These are phyloP conservation scores for Lumnitzera racemosa DNA, from an alignment of 345 rosid species.

Conservation along the genomic window DNA sequence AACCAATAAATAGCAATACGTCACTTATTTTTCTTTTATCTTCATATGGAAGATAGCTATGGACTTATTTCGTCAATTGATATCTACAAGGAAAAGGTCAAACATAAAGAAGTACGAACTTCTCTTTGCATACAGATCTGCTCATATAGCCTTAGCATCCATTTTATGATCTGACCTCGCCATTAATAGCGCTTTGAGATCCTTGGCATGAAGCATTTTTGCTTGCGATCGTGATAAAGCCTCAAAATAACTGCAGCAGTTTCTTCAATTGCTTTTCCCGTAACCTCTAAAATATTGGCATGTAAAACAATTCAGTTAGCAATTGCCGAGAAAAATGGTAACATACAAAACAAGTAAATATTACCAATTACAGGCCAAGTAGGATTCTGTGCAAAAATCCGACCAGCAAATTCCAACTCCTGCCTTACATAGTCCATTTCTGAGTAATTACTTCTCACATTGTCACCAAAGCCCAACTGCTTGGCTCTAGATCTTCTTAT, in stretches of 20 bases:
- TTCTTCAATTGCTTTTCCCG: conserved; percentile 90
- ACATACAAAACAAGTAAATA: neutral
- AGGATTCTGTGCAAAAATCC: conserved; percentile 65
- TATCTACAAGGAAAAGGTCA: no score
- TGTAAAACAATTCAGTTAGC: conserved; percentile 1
- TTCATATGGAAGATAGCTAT: no score
- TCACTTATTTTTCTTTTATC: no score
- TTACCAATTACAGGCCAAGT: conserved; percentile 82
- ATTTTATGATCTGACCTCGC: conserved; percentile 8
- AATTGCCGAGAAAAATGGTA: neutral
- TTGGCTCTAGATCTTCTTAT: conserved; percentile 72
- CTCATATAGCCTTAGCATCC: conserved; percentile 1
- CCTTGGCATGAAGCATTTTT: conserved; percentile 64
- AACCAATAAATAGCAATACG: no score
- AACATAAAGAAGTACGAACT: neutral
- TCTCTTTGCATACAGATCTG: neutral
- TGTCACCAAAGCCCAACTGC: conserved; percentile 51
- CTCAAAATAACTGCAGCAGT: conserved; percentile 76
- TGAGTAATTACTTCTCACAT: conserved; percentile 50
- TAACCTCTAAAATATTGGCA: conserved; percentile 57
- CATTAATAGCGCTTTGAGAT: conserved; percentile 63
- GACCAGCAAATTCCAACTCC: conserved; percentile 61
- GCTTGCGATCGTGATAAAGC: conserved; percentile 62
- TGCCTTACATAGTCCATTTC: conserved; percentile 65
- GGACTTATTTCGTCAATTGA: no score